Conservation (phyloP, 495 filamentous ascomycete genomes). For the Tuber umbilicatum region DNA sequence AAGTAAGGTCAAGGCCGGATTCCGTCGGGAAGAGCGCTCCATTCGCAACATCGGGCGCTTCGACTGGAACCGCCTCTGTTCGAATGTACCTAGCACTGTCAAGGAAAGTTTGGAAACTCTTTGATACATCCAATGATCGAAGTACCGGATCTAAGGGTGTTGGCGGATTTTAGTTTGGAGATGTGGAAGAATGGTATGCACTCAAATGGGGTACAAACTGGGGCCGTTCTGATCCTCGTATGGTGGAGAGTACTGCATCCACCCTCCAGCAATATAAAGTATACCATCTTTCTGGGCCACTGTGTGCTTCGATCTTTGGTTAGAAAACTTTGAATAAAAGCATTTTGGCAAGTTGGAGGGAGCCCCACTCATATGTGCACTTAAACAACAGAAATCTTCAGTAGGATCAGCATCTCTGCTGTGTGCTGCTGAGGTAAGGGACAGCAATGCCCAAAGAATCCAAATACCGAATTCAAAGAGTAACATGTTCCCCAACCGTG, state of each 20-base stretch:
- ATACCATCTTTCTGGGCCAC: background rate
- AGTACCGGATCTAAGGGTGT: background rate
- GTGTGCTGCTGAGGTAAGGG: background rate
- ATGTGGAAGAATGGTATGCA: background rate
- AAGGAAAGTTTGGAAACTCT: background rate
- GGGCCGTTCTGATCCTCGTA: background rate
- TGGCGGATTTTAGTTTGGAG: background rate
- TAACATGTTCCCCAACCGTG: background rate
- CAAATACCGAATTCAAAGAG: background rate
- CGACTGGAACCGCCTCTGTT: background rate
- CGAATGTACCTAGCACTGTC: background rate
- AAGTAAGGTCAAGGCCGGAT: background rate
- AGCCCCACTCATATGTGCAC: background rate
- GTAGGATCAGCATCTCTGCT: background rate
- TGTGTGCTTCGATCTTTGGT: background rate
- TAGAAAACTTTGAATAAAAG: background rate
- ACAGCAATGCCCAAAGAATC: background rate
- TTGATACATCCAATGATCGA: background rate
- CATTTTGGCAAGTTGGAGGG: background rate
- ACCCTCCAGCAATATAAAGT: constrained; percentile 12
- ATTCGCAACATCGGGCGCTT: background rate
- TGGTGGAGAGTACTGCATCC: background rate
- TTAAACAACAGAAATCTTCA: background rate
- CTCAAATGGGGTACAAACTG: background rate
- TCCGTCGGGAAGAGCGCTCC: constrained; percentile 1